Percentiles rank a stretch among this genome's conserved stretches.
Conservation (phyloP, 495 filamentous ascomycete genomes). For the Neurospora hispaniola region DNA sequence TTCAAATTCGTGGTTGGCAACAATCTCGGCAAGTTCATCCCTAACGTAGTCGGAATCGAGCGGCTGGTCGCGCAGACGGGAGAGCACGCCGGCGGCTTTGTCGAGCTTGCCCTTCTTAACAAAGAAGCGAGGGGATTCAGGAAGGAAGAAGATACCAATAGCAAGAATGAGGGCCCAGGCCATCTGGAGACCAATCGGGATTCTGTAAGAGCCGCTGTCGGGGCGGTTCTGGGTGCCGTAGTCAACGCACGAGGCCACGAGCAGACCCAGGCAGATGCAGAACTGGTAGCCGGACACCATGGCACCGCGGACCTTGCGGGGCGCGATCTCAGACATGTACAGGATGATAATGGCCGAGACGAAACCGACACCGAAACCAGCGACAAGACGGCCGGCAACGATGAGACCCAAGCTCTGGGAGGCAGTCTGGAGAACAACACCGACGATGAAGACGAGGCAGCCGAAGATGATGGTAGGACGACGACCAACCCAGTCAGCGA, state of each 20-base stretch:
- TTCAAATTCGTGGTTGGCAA: slow-evolving; percentile 73
- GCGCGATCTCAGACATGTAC: slow-evolving; percentile 61
- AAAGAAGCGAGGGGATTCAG: slow-evolving; percentile 70
- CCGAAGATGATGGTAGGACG: slow-evolving; percentile 56
- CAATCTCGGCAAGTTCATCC: slow-evolving; percentile 66
- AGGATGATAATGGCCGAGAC: slow-evolving; percentile 63
- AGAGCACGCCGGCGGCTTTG: slow-evolving; percentile 47
- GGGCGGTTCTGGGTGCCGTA: slow-evolving; percentile 55
- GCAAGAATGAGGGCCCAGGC: slow-evolving; percentile 57
- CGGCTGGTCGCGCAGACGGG: slow-evolving; percentile 56
- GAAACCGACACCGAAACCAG: slow-evolving; percentile 52
- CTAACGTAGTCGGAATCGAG: slow-evolving; percentile 49
- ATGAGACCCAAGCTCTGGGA: slow-evolving; percentile 19
- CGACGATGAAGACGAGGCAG: slow-evolving; percentile 52
- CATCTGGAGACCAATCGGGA: slow-evolving; percentile 60
- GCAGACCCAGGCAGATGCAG: slow-evolving; percentile 61
- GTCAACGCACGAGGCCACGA: slow-evolving; percentile 60
- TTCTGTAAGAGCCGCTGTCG: slow-evolving; percentile 59
- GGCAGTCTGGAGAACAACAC: slow-evolving; percentile 50
- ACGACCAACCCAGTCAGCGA: slow-evolving; percentile 59
- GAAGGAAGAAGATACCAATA: slow-evolving; percentile 47
- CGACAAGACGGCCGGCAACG: slow-evolving; percentile 49
- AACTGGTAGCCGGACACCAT: slow-evolving; percentile 71
- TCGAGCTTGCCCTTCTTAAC: slow-evolving; percentile 61
- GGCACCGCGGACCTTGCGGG: slow-evolving; percentile 58